Percentiles rank a stretch among this genome's conserved stretches.
These are phyloP conservation scores for Gynandropsis gynandra DNA, from an alignment of 345 rosid species.

Conservation along the genomic window DNA sequence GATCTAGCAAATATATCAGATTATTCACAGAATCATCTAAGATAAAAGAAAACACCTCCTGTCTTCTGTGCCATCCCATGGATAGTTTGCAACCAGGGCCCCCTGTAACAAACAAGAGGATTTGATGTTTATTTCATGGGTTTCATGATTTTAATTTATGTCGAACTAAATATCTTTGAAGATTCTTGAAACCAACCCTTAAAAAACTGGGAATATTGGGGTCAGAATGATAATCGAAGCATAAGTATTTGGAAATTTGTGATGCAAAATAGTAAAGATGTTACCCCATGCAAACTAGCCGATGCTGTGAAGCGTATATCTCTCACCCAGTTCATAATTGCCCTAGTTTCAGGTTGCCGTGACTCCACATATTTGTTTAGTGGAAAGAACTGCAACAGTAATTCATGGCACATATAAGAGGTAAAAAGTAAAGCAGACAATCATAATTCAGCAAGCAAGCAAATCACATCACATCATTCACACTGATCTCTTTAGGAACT, in stretches of 20 bases:
- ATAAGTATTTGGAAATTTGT: not conserved
- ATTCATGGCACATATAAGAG: conserved; percentile 2
- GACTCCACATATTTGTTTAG: conserved; percentile 48
- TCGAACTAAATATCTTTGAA: not conserved
- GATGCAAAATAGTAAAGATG: conserved; percentile 1
- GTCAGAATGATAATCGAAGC: not conserved
- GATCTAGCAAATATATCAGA: conserved; percentile 2
- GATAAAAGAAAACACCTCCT: conserved; percentile 42
- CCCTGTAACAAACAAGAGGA: conserved; percentile 47
- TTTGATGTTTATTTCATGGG: not conserved
- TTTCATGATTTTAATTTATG: not conserved
- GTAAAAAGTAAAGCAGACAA: conserved; percentile 17
- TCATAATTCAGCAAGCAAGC: conserved; percentile 14
- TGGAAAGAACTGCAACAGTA: conserved; percentile 56
- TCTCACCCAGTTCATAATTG: conserved; percentile 78
- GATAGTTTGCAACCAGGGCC: conserved; percentile 94
- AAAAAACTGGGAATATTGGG: not conserved
- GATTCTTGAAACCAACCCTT: not conserved
- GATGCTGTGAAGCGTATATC: conserved; percentile 73
- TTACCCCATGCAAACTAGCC: conserved; percentile 93
- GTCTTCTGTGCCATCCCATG: conserved; percentile 91
- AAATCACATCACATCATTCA: conserved; percentile 14
- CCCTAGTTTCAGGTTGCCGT: conserved; percentile 85
- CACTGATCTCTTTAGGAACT: too few relatives aligned
- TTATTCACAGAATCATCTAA: not conserved